These are phyloP conservation scores for Trichoderma reesei DNA, from an alignment of 495 filamentous ascomycete species.

Conservation along the genomic window DNA sequence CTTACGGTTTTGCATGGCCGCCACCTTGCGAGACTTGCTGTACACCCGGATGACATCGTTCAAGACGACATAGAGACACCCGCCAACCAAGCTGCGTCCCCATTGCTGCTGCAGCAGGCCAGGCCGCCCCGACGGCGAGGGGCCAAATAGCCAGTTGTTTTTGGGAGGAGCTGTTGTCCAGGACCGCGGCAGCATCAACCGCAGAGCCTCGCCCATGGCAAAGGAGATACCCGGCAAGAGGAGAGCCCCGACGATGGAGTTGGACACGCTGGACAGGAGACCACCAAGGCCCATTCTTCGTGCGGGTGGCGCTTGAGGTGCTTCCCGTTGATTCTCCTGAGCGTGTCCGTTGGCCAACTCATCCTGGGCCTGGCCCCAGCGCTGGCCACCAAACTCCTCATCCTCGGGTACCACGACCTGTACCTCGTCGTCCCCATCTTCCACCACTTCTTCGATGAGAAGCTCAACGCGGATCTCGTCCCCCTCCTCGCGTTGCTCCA, in stretches of 20 bases:
- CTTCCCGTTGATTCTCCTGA: slow-evolving; percentile 17
- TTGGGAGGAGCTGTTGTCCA: slow-evolving; percentile 44
- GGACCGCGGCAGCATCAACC: slow-evolving; percentile 48
- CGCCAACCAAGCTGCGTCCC: slow-evolving; percentile 71
- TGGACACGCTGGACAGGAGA: slow-evolving; percentile 17
- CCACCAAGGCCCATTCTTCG: background rate
- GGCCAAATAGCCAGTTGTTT: slow-evolving; percentile 1
- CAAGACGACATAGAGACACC: slow-evolving; percentile 68
- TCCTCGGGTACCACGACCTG: slow-evolving; percentile 6
- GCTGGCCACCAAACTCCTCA: background rate
- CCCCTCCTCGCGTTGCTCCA: background rate
- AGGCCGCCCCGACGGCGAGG: slow-evolving; percentile 3
- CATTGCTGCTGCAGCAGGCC: slow-evolving; percentile 65
- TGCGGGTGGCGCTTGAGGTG: slow-evolving; percentile 12
- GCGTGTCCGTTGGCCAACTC: slow-evolving; percentile 19
- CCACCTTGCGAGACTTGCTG: slow-evolving; percentile 61
- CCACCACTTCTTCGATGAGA: slow-evolving; percentile 21
- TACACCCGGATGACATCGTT: slow-evolving; percentile 69
- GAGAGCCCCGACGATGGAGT: slow-evolving; percentile 31
- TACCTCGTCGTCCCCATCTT: background rate
- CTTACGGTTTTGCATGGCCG: slow-evolving; percentile 54
- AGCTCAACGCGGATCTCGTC: slow-evolving; percentile 2
- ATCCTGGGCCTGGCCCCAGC: slow-evolving; percentile 19
- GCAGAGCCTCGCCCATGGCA: slow-evolving; percentile 58
- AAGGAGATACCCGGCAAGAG: slow-evolving; percentile 33